phyloP scores from a whole-genome alignment of 805 yeast genomes.

The Candida verbasci region DNA sequence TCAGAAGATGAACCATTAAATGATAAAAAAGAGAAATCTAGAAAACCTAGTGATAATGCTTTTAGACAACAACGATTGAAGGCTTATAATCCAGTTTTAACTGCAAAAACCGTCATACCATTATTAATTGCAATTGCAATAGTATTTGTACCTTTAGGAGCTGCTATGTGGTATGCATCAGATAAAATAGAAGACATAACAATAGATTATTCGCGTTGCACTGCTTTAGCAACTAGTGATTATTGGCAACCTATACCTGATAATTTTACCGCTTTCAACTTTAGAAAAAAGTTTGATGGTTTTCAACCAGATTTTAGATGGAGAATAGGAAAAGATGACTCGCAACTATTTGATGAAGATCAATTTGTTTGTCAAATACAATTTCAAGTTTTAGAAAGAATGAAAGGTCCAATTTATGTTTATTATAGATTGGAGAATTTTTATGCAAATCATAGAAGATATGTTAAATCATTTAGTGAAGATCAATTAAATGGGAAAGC shows the following conservation, averaged over 20 bases:
- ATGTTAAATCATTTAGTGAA: constrained; percentile 39
- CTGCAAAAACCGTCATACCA: constrained; percentile 40
- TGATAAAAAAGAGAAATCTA: constrained; percentile 41
- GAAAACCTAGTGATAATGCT: constrained; percentile 61
- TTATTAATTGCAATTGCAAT: constrained; percentile 34
- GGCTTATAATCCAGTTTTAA: constrained; percentile 46
- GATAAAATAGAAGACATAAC: constrained; percentile 33
- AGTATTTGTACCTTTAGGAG: constrained; percentile 40
- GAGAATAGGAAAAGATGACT: constrained; percentile 33
- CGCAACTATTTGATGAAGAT: constrained; percentile 46
- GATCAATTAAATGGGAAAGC: constrained; percentile 40
- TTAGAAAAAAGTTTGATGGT: constrained; percentile 15
- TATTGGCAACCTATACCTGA: constrained; percentile 35
- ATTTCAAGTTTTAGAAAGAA: constrained; percentile 28
- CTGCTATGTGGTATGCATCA: constrained; percentile 45
- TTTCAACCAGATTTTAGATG: constrained; percentile 24
- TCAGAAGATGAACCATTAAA: constrained; percentile 39
- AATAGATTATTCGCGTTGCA: constrained; percentile 41
- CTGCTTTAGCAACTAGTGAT: constrained; percentile 25
- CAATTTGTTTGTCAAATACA: constrained; percentile 43
- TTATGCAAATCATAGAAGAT: constrained; percentile 42
- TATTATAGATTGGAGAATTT: constrained; percentile 39
- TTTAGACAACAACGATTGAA: constrained; percentile 53
- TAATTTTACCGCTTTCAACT: constrained; percentile 36
- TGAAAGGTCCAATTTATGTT: constrained; percentile 38